phyloP scores from a whole-genome alignment of 2,329 filamentous ascomycete genomes.

The Harringtonia lauricola region DNA sequence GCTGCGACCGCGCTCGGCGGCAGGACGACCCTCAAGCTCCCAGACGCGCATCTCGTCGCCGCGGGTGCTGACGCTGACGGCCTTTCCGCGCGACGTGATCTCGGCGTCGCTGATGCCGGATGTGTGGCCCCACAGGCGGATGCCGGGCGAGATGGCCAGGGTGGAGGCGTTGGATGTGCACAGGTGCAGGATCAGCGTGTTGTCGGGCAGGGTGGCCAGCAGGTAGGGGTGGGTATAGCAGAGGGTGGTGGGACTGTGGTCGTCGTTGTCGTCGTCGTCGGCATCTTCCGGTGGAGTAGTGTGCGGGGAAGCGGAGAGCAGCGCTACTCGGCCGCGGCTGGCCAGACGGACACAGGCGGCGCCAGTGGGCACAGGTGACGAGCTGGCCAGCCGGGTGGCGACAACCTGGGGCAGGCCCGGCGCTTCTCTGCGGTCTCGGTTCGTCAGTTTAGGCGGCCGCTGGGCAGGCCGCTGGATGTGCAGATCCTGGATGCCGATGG shows the following conservation, averaged over 20 bases:
- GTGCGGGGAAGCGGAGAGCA: too few species aligned
- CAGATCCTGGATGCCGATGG: slow-evolving; percentile 83
- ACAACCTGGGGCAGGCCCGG: slow-evolving; percentile 19
- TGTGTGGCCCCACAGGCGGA: slow-evolving; percentile 81
- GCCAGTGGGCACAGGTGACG: slow-evolving; percentile 15
- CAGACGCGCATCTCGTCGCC: slow-evolving; percentile 76
- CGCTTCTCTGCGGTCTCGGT: too few species aligned
- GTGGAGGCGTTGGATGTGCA: slow-evolving; percentile 60
- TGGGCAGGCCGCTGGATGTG: slow-evolving; percentile 35
- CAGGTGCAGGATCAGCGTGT: slow-evolving; percentile 73
- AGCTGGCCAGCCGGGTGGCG: slow-evolving; percentile 29
- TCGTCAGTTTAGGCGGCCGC: slow-evolving; percentile 6
- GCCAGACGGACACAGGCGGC: too few species aligned
- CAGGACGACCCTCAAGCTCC: slow-evolving; percentile 61
- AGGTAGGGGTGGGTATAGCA: slow-evolving; percentile 77
- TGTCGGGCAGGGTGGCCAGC: slow-evolving; percentile 73
- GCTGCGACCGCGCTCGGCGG: slow-evolving; percentile 25
- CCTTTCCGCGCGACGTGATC: slow-evolving; percentile 74
- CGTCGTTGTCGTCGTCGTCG: not conserved
- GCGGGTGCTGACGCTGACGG: slow-evolving; percentile 75
- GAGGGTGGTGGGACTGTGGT: slow-evolving; percentile 44
- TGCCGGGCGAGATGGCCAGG: slow-evolving; percentile 61
- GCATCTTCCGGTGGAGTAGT: too few species aligned
- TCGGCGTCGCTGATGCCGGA: slow-evolving; percentile 79
- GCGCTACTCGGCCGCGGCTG: too few species aligned